Percentiles rank a stretch among this genome's conserved stretches.
These are phyloP conservation scores for Saccharomyces uvarum DNA, from an alignment of 1,139 yeast species.

Conservation along the genomic window DNA sequence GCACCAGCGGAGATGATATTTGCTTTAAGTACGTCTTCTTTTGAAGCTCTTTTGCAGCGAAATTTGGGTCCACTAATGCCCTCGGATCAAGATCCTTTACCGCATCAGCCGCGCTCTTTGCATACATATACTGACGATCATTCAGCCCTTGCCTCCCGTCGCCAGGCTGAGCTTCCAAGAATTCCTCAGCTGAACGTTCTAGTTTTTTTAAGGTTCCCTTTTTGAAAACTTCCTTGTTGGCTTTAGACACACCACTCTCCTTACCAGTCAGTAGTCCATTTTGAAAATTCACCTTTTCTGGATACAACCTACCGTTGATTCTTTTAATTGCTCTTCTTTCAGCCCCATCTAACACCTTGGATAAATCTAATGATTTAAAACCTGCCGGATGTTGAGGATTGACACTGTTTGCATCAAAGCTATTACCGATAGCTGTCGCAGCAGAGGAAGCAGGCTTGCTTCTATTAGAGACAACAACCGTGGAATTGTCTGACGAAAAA, in stretches of 20 bases:
- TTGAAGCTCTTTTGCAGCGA: constrained; percentile 12
- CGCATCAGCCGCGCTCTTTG: constrained; percentile 43
- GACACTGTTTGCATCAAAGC: not conserved
- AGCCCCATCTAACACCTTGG: constrained; percentile 28
- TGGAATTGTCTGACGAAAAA: not conserved
- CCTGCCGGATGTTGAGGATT: not conserved
- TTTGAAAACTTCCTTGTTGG: not conserved
- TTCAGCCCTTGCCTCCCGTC: not conserved
- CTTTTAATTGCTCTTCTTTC: constrained; percentile 25
- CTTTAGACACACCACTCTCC: constrained; percentile 4
- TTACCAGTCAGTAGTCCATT: constrained; percentile 18
- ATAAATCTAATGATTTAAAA: constrained; percentile 15
- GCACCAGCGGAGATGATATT: constrained; percentile 39
- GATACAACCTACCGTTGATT: constrained; percentile 22
- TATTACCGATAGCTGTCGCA: not conserved
- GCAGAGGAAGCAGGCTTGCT: not conserved
- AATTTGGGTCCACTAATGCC: constrained; percentile 7
- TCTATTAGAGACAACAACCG: not conserved
- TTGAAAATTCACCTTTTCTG: constrained; percentile 18
- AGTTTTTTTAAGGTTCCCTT: not conserved
- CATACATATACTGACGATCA: constrained; percentile 19
- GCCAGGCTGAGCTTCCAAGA: constrained; percentile 4
- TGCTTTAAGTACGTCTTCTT: constrained; percentile 19
- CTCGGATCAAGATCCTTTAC: constrained; percentile 34
- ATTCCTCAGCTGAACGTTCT: constrained; percentile 9